phyloP scores from a whole-genome alignment of 495 filamentous ascomycete species.

The Lasiosphaeria hispida region DNA sequence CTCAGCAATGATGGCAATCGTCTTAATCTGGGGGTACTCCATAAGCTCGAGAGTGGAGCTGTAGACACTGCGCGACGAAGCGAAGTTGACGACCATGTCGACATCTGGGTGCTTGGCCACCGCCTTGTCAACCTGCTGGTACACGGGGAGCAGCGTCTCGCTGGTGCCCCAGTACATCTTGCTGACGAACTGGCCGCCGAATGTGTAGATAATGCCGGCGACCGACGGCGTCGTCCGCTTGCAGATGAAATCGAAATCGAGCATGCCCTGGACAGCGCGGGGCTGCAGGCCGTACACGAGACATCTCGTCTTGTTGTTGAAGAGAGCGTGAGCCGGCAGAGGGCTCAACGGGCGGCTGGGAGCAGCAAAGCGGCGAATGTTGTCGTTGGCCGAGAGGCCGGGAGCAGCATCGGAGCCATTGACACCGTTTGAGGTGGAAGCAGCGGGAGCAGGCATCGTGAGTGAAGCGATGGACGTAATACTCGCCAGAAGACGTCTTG shows the following conservation, averaged over 20 bases:
- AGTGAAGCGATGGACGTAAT: constrained; percentile 13
- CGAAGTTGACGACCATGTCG: constrained; percentile 98
- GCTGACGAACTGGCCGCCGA: constrained; percentile 99
- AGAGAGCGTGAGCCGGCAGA: constrained; percentile 76
- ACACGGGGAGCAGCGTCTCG: constrained; percentile 97
- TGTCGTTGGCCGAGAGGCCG: constrained; percentile 82
- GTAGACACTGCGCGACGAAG: constrained; percentile 97
- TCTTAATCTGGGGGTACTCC: constrained; percentile 94
- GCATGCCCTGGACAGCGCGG: constrained; percentile 97
- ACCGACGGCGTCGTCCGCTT: constrained; percentile 95
- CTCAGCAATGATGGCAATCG: constrained; percentile 98
- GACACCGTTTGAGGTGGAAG: constrained; percentile 40
- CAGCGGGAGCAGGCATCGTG: constrained; percentile 46
- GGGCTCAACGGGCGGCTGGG: constrained; percentile 91
- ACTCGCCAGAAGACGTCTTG: background rate
- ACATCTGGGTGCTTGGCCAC: constrained; percentile 97
- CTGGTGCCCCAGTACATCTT: constrained; percentile 99
- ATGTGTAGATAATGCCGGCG: constrained; percentile 99
- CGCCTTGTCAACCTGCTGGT: constrained; percentile 91
- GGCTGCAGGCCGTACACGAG: constrained; percentile 99
- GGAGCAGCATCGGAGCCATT: constrained; percentile 22
- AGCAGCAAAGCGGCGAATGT: constrained; percentile 93
- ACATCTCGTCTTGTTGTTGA: constrained; percentile 99
- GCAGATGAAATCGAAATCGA: constrained; percentile 99
- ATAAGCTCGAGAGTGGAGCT: constrained; percentile 97